Evolutionary conservation across 768 basidiomycete genomes (phyloP), one percentile per base, ranked within the genome.

Genomic region (Daedalea quercina): DNA sequence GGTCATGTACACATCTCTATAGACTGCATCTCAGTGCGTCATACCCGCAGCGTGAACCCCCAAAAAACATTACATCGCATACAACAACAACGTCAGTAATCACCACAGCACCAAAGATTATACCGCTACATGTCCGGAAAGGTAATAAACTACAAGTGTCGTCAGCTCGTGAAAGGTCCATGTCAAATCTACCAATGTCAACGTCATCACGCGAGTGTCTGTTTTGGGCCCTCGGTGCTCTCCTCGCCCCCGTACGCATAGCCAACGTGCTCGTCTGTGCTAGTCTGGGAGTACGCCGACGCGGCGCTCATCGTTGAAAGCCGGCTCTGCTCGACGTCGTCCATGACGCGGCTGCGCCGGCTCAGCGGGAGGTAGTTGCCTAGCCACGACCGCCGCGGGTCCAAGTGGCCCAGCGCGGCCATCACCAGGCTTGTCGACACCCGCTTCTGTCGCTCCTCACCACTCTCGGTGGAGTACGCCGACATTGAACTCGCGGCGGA

Each of bases 391-490:
- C 58, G 45, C 19, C 60, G 54, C 4, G 57, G 55, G 45, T 61
- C 63, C 23, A 58, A 56, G 46, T 62, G 64, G 33, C 64, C 70
- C 47, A 72, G 62, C 13, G 72, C 72, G 23, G 74, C 72, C 52
- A 70, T 50, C 34, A 75, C 65, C n/a, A 71, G 59, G 54, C 65
- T 70, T 3, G 68, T 59, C 24, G 67, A 65, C 7, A 62, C 64
- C 15, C 60, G 61, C 20, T 61, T 53, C 51, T 67, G 62, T 11
- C 58, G 63, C 40, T 70, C 69, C 56, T 73, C 72, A 9, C 65
- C 71, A 54, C 68, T 74, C 52, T 63, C 68, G 9, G 65, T 61
- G n/a, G 72, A 73, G 55, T 72, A 73, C 31, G 65, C 53, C 12
- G 71, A 72, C 20, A 54, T 60, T 8, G 70, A 63, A 58, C 69